Evolutionary conservation across 495 filamentous ascomycete species (phyloP).

Genomic region (Neurospora sp.): DNA sequence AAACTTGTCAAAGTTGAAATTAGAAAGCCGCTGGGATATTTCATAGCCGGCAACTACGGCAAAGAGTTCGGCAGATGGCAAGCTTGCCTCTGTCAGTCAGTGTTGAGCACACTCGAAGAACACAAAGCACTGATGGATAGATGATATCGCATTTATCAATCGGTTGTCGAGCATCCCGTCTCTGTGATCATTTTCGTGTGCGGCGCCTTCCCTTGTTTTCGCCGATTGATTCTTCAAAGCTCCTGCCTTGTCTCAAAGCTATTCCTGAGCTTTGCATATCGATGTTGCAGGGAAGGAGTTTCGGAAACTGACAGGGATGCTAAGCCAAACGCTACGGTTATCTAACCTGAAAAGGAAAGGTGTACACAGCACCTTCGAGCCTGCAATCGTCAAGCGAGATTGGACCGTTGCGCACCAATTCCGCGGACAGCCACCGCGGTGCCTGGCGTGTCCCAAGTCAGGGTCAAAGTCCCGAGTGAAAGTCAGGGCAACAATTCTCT

Average conservation of each 20-base stretch:
- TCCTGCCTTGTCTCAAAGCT: background rate
- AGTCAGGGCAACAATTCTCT: background rate
- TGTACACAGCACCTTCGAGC: slow-evolving; percentile 7
- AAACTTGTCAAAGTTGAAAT: background rate
- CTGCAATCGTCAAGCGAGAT: slow-evolving; percentile 27
- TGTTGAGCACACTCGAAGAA: background rate
- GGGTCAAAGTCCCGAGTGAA: background rate
- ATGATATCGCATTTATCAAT: background rate
- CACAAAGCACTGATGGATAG: background rate
- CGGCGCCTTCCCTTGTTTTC: background rate
- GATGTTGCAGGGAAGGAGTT: background rate
- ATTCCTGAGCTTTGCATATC: background rate
- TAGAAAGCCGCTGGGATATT: background rate
- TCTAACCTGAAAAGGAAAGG: slow-evolving; percentile 20
- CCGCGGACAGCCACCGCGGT: slow-evolving; percentile 5
- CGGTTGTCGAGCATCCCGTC: background rate
- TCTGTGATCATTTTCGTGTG: background rate
- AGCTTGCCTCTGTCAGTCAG: background rate
- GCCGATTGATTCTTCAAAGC: background rate
- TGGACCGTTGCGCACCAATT: slow-evolving; percentile 18
- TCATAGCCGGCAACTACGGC: background rate
- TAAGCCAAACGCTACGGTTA: background rate
- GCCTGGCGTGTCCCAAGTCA: background rate
- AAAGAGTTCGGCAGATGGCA: background rate
- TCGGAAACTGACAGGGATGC: slow-evolving; percentile 9